Evolutionary conservation across 106 monocot species (phyloP).

Genomic region (Dendrobium chrysotoxum): DNA sequence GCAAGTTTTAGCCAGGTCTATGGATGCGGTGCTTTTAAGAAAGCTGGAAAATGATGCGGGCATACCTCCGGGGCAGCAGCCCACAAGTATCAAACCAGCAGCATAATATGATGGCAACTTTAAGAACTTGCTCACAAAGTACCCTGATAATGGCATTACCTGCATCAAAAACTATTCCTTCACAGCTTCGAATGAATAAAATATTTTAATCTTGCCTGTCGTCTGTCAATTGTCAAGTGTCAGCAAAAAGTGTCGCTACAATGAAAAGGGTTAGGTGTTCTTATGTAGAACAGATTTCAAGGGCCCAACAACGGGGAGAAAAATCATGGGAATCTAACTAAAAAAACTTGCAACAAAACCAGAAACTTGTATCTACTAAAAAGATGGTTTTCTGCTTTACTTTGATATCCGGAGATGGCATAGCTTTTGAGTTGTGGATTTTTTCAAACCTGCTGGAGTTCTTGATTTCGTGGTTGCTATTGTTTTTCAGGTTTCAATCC

Average conservation of each 20-base stretch:
- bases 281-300: background rate
- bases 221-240: background rate
- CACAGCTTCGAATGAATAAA: background rate
- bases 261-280: background rate
- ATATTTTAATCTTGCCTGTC: too few species aligned
- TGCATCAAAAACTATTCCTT: constrained; percentile 19
- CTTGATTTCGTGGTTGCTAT: too few species aligned
- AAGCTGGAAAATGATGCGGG: background rate
- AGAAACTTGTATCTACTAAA: too few species aligned
- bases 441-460: too few species aligned
- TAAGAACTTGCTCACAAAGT: constrained; percentile 60
- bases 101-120: constrained; percentile 87
- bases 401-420: too few species aligned
- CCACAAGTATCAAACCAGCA: constrained; percentile 80
- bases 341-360: too few species aligned
- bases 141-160: constrained; percentile 95
- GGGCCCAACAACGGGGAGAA: too few species aligned
- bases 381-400: too few species aligned
- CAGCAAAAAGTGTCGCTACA: background rate
- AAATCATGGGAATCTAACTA: too few species aligned
- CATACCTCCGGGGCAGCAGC: constrained; percentile 98
- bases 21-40: background rate
- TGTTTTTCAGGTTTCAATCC: too few species aligned
- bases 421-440: too few species aligned
- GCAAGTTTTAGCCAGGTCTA: background rate